Base-by-base conservation (phyloP, 345 rosid genomes). In the Ceriops zippeliana region DNA sequence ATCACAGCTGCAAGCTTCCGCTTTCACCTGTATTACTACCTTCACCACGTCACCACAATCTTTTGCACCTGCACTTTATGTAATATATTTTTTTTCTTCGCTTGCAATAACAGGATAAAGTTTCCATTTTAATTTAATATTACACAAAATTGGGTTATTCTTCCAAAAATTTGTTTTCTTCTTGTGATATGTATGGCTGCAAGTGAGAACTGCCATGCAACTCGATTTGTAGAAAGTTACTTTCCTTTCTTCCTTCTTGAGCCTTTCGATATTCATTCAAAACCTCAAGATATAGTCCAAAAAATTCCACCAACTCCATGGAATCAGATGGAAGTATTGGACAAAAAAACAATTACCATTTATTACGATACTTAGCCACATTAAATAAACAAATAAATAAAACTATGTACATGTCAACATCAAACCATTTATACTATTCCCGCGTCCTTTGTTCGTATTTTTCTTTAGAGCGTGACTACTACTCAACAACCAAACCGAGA, bases 401-500 rank as follows among this genome's bases (percentile, higher is more conserved):
- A 35, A 26, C 13, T 17, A 24, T 21, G 2, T 0, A 24, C 31
- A 62, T 49, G 68, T 66, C 71, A 38, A 52, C 19, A 47, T 75
- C 75, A 65, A 66, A 76, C 66, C 63, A 42, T 1, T n/a, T 38
- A 52, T 54, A 69, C 66, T 65, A 42, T 65, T 59, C 47, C 35
- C 46, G 56, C 62, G 74, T 65, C 73, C 64, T 38, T 54, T 68
- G 70, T 70, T 65, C 62, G 62, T 35, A 47, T 22, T 53, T 61
- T 60, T 64, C 62, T 75, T 28, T 27, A 34, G n/a, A 57, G 63
- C 31, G 10, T 15, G 57, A 10, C 22, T 59, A 21, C 7, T 13
- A 46, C 70, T 38, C 72, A 68, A 70, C 53, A 5, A 60, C 76
- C 72, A 68, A 71, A 65, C 79, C 69, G 72, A 61, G 32, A 10